Percentiles rank a stretch among this genome's conserved stretches.
Conservation (phyloP, 805 yeast genomes). For the Candida fluviatilis region DNA sequence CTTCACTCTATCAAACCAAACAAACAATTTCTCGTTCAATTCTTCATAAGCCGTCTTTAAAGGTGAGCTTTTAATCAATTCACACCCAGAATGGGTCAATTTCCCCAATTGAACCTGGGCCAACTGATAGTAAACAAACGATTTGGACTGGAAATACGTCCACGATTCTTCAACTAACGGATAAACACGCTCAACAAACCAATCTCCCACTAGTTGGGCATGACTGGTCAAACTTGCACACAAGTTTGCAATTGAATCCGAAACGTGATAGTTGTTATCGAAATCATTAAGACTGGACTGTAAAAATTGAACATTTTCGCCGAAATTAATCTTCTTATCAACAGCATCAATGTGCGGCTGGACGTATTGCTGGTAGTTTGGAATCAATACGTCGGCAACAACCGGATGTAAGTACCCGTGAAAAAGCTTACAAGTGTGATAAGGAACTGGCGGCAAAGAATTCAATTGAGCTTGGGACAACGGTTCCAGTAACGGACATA, state of each 20-base stretch:
- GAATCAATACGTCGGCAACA: constrained; percentile 2
- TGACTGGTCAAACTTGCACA: not conserved
- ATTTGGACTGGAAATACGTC: not conserved
- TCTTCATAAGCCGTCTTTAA: not conserved
- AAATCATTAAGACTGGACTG: not conserved
- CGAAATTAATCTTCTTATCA: constrained; percentile 2
- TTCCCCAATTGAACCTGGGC: not conserved
- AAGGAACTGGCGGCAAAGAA: constrained; percentile 7
- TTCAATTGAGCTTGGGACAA: not conserved
- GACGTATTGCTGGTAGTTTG: constrained; percentile 4
- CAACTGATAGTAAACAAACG: not conserved
- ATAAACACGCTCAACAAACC: not conserved
- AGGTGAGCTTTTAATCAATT: not conserved
- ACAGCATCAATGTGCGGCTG: constrained; percentile 1
- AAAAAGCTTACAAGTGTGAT: constrained; percentile 8
- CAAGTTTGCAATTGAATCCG: not conserved
- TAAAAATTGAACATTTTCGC: constrained; percentile 1
- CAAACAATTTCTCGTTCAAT: not conserved
- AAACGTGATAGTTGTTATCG: not conserved
- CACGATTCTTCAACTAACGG: not conserved
- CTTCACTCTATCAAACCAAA: constrained; percentile 1
- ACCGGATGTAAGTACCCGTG: constrained; percentile 7
- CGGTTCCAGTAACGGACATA: constrained; percentile 9
- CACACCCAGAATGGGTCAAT: not conserved
- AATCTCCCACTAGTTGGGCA: not conserved